Conservation (phyloP, 2,329 filamentous ascomycete genomes). For the Camillea tinctor region DNA sequence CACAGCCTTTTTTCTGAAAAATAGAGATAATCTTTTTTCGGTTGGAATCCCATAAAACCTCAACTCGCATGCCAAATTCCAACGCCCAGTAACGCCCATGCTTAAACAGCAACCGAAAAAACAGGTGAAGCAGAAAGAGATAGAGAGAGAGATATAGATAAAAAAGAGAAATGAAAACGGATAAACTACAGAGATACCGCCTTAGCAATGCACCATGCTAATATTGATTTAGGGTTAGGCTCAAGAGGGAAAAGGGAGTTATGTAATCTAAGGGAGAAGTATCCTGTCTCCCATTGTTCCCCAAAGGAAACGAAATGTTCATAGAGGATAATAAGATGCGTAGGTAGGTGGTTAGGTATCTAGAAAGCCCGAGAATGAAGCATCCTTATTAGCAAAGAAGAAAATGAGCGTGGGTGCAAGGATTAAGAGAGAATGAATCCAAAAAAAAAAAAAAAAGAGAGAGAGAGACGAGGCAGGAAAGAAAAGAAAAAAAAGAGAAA, state of each 20-base stretch:
- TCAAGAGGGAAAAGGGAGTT: no score
- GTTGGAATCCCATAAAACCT: no score
- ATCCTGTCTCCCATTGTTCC: neutral
- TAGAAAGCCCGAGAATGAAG: neutral
- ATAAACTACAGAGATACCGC: neutral
- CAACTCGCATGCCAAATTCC: neutral
- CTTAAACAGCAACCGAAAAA: conserved; percentile 2
- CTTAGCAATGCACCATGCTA: conserved; percentile 2
- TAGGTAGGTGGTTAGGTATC: neutral
- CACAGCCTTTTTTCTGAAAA: no score
- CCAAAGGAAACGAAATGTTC: no score
- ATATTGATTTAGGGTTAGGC: neutral
- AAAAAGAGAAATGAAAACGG: neutral
- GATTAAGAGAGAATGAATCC: neutral
- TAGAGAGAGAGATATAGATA: neutral
- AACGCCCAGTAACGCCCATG: conserved; percentile 8
- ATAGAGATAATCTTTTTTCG: conserved; percentile 1
- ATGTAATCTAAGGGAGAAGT: neutral
- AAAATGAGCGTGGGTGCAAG: no score
- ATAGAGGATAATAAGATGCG: no score
- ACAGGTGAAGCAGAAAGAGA: neutral
- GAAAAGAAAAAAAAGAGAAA: neutral
- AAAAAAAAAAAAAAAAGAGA: no score
- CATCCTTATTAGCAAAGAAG: no score
- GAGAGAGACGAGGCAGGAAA: neutral